Evolutionary conservation across 495 filamentous ascomycete genomes (phyloP).

Genomic region (Trichoderma reesei): DNA sequence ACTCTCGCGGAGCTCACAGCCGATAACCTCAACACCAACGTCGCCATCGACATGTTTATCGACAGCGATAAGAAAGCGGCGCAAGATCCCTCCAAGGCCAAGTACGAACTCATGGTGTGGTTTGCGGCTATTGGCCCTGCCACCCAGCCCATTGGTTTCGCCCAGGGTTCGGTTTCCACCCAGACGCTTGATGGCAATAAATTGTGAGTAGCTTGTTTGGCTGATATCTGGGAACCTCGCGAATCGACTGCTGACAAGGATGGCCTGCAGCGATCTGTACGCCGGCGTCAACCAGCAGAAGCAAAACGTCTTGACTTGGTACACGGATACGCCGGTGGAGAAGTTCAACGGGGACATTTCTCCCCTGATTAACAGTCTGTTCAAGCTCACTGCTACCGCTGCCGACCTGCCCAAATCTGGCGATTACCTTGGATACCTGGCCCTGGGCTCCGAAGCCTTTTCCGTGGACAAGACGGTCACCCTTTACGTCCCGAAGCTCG

Average conservation of each 20-base stretch:
- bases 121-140: constrained; percentile 25
- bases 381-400: constrained; percentile 11
- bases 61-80: constrained; percentile 24
- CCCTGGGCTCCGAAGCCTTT: constrained; percentile 31
- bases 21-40: constrained; percentile 27
- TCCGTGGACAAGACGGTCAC: constrained; percentile 23
- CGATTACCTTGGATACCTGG: constrained; percentile 29
- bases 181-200: constrained; percentile 20
- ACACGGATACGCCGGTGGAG: constrained; percentile 15
- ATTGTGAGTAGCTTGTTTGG: constrained; percentile 23
- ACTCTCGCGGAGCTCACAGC: constrained; percentile 12
- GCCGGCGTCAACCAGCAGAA: constrained; percentile 17
- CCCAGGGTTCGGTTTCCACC: constrained; percentile 9
- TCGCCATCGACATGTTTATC: constrained; percentile 40
- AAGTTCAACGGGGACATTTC: constrained; percentile 28
- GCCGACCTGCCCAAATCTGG: constrained; percentile 17
- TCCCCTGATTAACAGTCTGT: constrained; percentile 27
- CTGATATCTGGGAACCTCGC: background rate
- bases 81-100: constrained; percentile 20
- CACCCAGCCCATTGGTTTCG: constrained; percentile 23
- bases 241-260: background rate
- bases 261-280: constrained; percentile 23
- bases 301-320: constrained; percentile 31
- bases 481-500: constrained; percentile 24
- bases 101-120: constrained; percentile 39